Evolutionary conservation across 768 basidiomycete species (phyloP).

Genomic region (Lentinus brumalis): DNA sequence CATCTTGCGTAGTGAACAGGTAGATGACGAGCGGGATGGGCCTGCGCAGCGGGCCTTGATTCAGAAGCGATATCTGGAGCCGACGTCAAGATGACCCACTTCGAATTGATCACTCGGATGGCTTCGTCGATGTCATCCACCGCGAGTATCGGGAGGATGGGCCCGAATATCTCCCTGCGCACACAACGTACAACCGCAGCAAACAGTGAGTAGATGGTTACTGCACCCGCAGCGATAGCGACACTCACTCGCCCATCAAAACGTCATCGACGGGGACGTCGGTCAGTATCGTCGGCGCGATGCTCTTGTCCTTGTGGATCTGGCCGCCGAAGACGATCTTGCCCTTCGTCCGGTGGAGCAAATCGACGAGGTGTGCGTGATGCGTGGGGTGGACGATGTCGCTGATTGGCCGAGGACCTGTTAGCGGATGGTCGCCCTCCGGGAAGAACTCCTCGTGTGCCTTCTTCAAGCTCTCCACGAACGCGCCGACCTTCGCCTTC

Average conservation of each 20-base stretch:
- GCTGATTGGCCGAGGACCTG: constrained; percentile 41
- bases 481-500: constrained; percentile 44
- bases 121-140: constrained; percentile 59
- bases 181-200: neutral
- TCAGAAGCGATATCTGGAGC: neutral
- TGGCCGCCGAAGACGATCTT: constrained; percentile 55
- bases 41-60: constrained; percentile 31
- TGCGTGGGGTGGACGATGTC: constrained; percentile 58
- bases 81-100: constrained; percentile 37
- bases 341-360: constrained; percentile 59
- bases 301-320: constrained; percentile 41
- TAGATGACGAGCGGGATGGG: constrained; percentile 65
- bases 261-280: constrained; percentile 56
- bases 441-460: constrained; percentile 55
- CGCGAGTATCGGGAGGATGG: constrained; percentile 63
- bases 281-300: constrained; percentile 64
- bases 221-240: neutral
- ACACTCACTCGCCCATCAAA: constrained; percentile 57
- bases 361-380: constrained; percentile 50
- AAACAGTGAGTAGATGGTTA: neutral
- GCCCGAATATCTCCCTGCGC: constrained; percentile 72
- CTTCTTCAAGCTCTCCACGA: constrained; percentile 47
- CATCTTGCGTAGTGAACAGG: constrained; percentile 55
- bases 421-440: constrained; percentile 43
- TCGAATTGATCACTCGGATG: constrained; percentile 52